These are phyloP conservation scores for Fusarium staphyleae DNA, from an alignment of 2,329 filamentous ascomycete species.

Conservation along the genomic window DNA sequence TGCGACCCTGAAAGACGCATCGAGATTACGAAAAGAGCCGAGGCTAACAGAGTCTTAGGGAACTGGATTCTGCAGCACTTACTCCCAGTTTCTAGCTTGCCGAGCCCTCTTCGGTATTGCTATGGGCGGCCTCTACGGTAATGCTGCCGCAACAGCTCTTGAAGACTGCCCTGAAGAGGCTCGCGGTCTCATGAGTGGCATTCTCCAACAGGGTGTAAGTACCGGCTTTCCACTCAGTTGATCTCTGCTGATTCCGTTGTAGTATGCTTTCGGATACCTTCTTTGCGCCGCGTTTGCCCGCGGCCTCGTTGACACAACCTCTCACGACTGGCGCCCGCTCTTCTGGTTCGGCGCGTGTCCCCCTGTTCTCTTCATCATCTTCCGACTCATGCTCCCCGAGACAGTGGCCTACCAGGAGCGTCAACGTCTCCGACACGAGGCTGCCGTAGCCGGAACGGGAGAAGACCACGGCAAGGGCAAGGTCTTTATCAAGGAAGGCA, in stretches of 20 bases:
- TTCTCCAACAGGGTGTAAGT: constrained; percentile 73
- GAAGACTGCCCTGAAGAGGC: constrained; percentile 75
- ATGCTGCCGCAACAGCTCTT: constrained; percentile 78
- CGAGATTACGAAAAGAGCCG: constrained; percentile 6
- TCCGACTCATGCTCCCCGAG: constrained; percentile 80
- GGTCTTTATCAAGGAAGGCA: constrained; percentile 77
- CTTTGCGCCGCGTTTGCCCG: constrained; percentile 65
- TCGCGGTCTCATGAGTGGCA: constrained; percentile 76
- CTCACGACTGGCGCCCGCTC: constrained; percentile 81
- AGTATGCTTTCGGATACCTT: constrained; percentile 72
- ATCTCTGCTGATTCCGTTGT: constrained; percentile 1
- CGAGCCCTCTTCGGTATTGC: constrained; percentile 79
- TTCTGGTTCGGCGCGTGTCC: constrained; percentile 90
- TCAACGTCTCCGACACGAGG: constrained; percentile 64
- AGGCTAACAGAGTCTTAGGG: constrained; percentile 47
- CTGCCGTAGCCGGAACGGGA: constrained; percentile 25
- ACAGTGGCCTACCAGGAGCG: constrained; percentile 76
- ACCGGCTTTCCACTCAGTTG: not conserved
- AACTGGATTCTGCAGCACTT: constrained; percentile 74
- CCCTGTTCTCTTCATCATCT: constrained; percentile 80
- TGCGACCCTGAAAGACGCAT: too few species aligned
- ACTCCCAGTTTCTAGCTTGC: constrained; percentile 75
- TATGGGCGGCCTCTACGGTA: constrained; percentile 84
- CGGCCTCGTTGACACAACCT: constrained; percentile 76
- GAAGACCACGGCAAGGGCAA: constrained; percentile 46